phyloP scores from a whole-genome alignment of 176 grass and related monocot species.

The Hordeum vulgare region DNA sequence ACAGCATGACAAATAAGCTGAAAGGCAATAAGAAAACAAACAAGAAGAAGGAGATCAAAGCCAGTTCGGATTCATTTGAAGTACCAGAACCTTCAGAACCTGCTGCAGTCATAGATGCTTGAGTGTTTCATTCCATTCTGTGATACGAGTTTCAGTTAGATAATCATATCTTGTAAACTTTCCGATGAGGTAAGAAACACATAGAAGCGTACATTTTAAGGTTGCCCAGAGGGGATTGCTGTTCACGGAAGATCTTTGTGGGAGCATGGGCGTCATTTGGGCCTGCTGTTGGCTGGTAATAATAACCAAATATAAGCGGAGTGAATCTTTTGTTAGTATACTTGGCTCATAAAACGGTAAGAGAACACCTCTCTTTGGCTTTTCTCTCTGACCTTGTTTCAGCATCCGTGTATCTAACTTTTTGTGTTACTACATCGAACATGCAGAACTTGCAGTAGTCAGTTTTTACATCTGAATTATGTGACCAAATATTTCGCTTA shows the following conservation, averaged over 20 bases:
- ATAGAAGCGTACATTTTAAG: background rate
- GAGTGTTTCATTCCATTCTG: slow-evolving; percentile 3
- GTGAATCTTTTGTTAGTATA: background rate
- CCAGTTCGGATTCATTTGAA: background rate
- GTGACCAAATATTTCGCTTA: too few species aligned
- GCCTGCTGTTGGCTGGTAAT: background rate
- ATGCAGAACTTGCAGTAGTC: background rate
- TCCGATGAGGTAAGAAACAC: background rate
- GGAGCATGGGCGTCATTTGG: background rate
- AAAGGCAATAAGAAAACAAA: slow-evolving; percentile 33
- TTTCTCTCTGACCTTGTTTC: background rate
- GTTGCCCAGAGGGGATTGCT: background rate
- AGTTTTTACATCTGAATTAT: background rate
- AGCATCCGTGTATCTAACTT: background rate
- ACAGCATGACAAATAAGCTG: slow-evolving; percentile 54
- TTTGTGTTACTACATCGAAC: background rate
- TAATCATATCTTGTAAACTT: background rate
- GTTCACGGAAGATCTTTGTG: background rate
- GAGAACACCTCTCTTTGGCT: background rate
- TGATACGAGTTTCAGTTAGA: background rate
- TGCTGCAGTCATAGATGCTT: slow-evolving; percentile 6
- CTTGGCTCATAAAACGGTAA: background rate
- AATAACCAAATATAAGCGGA: background rate
- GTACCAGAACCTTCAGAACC: background rate
- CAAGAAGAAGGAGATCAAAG: slow-evolving; percentile 25